Evolutionary conservation across 225 moss, liverwort and hornwort genomes (phyloP), one percentile per base, ranked within the genome.

Genomic region (Physcomitrellopsis africana): DNA sequence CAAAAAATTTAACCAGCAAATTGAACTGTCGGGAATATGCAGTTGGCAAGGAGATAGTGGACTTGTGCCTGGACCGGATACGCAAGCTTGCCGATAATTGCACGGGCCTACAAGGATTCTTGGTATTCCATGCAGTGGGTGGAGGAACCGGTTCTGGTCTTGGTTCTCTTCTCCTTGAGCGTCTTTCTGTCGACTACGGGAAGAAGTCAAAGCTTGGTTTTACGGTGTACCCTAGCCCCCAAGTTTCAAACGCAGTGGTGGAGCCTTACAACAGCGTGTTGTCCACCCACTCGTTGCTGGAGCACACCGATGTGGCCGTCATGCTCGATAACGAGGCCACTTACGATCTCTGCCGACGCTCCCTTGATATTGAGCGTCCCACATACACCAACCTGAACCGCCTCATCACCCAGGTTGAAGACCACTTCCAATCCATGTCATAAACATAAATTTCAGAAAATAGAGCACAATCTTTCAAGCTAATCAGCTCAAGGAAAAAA

Each of bases 241-340:
- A 82, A 53, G 82, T 82, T 3, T 78, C 78, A 13, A 74, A 69
- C 1, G 74, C 77, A 1, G 82, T 78, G 11, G 81, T 85, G 62
- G 85, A 85, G 75, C 85, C 85, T 19, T 85, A 85, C 67, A 85
- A 85, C 49, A 85, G 85, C 29, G 78, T 85, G 1, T 29, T 85
- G 67, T 81, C 75, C 4, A 81, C 78, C 3, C 85, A 85, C 24
- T 81, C 78, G 0, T 42, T 85, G 45, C 44, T 87, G 1, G 89
- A 92, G 81, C 92, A 92, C 67, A 89, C 92, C 0, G 87, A 92
- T 75, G 92, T 92, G 43, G 86, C 92, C 8, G 87, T 92, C 72
- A 78, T 89, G 78, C 86, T 92, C 1, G 87, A 92, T 70, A 90
- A 92, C 10, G 90, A 92, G 63, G 89, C 91, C 51, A 91, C 89